Evolutionary conservation across 345 rosid species (phyloP).

Genomic region (Aethionema arabicum): DNA sequence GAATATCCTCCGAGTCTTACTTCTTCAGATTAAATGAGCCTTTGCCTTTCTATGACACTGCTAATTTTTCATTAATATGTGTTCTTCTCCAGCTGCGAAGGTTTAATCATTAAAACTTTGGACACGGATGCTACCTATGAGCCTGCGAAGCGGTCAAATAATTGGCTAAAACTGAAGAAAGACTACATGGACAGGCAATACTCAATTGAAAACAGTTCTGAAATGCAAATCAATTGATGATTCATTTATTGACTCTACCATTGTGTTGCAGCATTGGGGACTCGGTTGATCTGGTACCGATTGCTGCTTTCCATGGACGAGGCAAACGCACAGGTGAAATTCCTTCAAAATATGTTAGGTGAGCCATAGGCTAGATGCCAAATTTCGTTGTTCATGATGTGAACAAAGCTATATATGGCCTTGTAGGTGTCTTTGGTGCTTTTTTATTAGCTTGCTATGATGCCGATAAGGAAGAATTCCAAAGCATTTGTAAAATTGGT

Average conservation of each 20-base stretch:
- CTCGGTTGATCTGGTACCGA: slow-evolving; percentile 90
- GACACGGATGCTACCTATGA: slow-evolving; percentile 93
- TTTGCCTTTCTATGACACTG: slow-evolving; percentile 6
- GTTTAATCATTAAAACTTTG: slow-evolving; percentile 91
- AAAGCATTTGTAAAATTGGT: slow-evolving; percentile 97
- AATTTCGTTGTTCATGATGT: slow-evolving; percentile 17
- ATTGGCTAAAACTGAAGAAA: slow-evolving; percentile 95
- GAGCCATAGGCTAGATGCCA: not conserved
- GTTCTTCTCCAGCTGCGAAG: slow-evolving; percentile 77
- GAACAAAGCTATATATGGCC: slow-evolving; percentile 25
- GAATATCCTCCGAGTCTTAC: slow-evolving; percentile 8
- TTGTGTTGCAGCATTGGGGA: slow-evolving; percentile 73
- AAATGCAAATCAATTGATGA: not conserved
- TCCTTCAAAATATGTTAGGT: slow-evolving; percentile 11
- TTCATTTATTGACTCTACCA: slow-evolving; percentile 21
- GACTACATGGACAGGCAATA: slow-evolving; percentile 88
- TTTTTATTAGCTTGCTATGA: slow-evolving; percentile 94
- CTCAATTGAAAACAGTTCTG: not conserved
- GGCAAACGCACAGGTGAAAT: slow-evolving; percentile 85
- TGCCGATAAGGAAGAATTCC: slow-evolving; percentile 70
- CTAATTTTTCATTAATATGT: slow-evolving; percentile 4
- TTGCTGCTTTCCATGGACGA: slow-evolving; percentile 93
- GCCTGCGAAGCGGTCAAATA: slow-evolving; percentile 87
- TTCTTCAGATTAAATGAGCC: slow-evolving; percentile 3
- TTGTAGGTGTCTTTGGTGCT: slow-evolving; percentile 83